Evolutionary conservation across 768 basidiomycete species (phyloP), one percentile per base, ranked within the genome.

Genomic region (Tubosaeta sp.): DNA sequence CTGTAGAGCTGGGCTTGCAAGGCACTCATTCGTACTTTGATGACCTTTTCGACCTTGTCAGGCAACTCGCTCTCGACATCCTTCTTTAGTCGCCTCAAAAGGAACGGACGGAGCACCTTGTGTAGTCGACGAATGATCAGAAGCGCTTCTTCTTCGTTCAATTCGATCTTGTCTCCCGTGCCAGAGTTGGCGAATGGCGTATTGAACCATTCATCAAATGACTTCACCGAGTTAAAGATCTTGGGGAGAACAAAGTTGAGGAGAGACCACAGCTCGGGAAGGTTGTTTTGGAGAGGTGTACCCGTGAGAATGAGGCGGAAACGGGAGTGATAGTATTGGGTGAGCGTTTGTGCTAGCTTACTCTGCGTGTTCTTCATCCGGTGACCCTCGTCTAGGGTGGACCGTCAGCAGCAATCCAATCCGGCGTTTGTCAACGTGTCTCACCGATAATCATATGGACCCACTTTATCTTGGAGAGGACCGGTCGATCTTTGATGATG

Each of bases 201-300:
- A 74, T 97, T 98, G 80, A 98, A 99, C 97, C 97, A 99, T 65
- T 98, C 97, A 63, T 98, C 97, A 68, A 99, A 98, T 19, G 94
- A 95, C 69, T 97, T 95, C 55, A 97, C 94, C 1, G 95, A 98
- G 74, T 97, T 98, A 80, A 99, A 98, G 66, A 98, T 84, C 72
- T 91, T 93, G 13, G 92, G 92, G 6, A 93, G 78, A 32, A 88
- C 93, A 66, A 97, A 97, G 69, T 97, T 97, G 65, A 97, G 85
- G 43, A 97, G 77, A 1, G 95, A 81, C 94, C 95, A 97, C 38
- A 97, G 72, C 70, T 97, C 95, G 6, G 94, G 93, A 33, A 97
- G 83, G 68, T 97, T 97, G 74, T 97, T 97, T 71, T 97, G 94
- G 10, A 97, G 78, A 9, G 95, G 95, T 1, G 95, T 97, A 62